Percentiles rank a stretch among this genome's conserved stretches.
Conservation (phyloP, 2,329 filamentous ascomycete genomes). For the Hawksworthiomyces lignivorus region DNA sequence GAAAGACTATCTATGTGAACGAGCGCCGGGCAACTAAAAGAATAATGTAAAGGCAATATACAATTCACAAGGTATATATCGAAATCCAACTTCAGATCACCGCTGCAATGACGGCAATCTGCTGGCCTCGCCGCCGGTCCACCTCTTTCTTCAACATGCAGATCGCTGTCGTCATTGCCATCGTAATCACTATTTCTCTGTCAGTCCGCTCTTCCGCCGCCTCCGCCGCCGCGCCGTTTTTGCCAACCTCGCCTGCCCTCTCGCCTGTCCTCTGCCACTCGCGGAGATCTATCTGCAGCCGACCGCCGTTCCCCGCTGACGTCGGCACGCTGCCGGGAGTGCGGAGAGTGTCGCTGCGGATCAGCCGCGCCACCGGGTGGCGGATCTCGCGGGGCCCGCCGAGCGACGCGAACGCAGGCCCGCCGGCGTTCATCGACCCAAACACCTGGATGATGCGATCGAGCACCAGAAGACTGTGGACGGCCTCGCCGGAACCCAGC, state of each 20-base stretch:
- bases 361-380: constrained; percentile 33
- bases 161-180: constrained; percentile 49
- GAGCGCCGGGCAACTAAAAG: too few species aligned
- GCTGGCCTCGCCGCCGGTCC: constrained; percentile 45
- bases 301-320: constrained; percentile 43
- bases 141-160: constrained; percentile 60
- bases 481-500: constrained; percentile 20
- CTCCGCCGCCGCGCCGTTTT: neutral
- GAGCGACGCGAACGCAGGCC: neutral
- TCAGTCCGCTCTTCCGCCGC: constrained; percentile 18
- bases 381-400: constrained; percentile 24
- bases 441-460: constrained; percentile 31
- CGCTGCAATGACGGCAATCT: constrained; percentile 31
- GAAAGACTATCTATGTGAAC: too few species aligned
- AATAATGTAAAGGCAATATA: too few species aligned
- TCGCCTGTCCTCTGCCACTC: constrained; percentile 30
- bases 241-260: constrained; percentile 19
- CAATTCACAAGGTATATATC: too few species aligned
- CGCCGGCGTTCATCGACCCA: neutral
- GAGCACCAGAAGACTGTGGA: constrained; percentile 41
- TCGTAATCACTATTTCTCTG: constrained; percentile 35
- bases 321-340: constrained; percentile 29
- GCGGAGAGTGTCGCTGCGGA: constrained; percentile 32
- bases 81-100: neutral
- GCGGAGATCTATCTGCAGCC: constrained; percentile 29